A percentile compares a stretch with the other conserved stretches of the same genome.
These are phyloP conservation scores for Acorus gramineus DNA, from an alignment of 106 monocot species.

Conservation along the genomic window DNA sequence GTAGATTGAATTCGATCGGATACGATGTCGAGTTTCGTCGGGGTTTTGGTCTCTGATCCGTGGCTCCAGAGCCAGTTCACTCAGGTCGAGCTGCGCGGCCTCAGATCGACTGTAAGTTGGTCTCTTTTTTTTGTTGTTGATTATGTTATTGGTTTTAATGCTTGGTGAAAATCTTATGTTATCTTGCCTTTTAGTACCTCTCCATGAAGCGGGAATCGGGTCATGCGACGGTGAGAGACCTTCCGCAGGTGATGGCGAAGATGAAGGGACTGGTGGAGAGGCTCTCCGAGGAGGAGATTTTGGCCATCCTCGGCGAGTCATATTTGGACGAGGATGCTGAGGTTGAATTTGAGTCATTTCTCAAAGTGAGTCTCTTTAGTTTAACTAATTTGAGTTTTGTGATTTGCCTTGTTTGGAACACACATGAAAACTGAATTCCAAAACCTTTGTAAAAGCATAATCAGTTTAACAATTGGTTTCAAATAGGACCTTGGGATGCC, in stretches of 20 bases:
- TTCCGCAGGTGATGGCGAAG: slow-evolving; percentile 50
- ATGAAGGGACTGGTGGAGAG: slow-evolving; percentile 49
- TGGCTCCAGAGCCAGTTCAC: slow-evolving; percentile 90
- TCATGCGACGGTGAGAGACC: slow-evolving; percentile 36
- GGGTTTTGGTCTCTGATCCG: slow-evolving; percentile 75
- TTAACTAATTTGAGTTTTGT: too few relatives aligned
- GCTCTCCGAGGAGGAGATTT: slow-evolving; percentile 54
- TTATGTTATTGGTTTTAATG: neutral
- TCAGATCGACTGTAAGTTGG: slow-evolving; percentile 57
- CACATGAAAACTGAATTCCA: too few relatives aligned
- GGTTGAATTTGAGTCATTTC: slow-evolving; percentile 76
- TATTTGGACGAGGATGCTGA: slow-evolving; percentile 38
- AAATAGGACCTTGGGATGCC: too few relatives aligned
- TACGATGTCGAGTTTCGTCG: slow-evolving; percentile 61
- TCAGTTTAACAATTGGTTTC: too few relatives aligned
- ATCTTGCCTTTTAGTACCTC: slow-evolving; percentile 18
- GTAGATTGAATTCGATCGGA: neutral
- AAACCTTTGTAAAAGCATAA: too few relatives aligned
- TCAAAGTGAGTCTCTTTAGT: too few relatives aligned
- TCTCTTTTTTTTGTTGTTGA: neutral
- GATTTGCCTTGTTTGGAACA: too few relatives aligned
- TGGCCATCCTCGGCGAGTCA: slow-evolving; percentile 36
- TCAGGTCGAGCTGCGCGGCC: slow-evolving; percentile 74
- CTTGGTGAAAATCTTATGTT: neutral
- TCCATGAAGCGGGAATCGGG: slow-evolving; percentile 29